Conservation (phyloP, 352 stramenopile species). For the Phytopythium litorale region DNA sequence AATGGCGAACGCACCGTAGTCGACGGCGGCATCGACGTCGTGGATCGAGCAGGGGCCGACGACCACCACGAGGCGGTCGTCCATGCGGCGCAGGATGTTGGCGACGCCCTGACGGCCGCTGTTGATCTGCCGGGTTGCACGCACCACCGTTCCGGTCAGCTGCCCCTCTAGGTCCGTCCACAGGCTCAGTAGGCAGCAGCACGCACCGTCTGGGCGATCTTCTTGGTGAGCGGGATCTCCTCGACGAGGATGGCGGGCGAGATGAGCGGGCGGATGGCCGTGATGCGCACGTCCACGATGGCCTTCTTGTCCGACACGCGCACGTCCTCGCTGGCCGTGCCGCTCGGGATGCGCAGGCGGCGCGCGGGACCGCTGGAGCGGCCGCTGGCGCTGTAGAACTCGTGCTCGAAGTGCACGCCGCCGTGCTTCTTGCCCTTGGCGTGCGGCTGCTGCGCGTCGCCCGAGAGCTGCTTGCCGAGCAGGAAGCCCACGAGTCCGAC, state of each 20-base stretch:
- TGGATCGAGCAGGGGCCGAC: slow-evolving; percentile 90
- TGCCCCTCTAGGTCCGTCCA: neutral
- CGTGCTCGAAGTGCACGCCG: slow-evolving; percentile 5
- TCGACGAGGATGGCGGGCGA: slow-evolving; percentile 81
- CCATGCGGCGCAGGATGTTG: slow-evolving; percentile 74
- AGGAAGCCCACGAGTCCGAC: slow-evolving; percentile 69
- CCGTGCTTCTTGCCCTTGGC: slow-evolving; percentile 15
- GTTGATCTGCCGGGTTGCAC: slow-evolving; percentile 36
- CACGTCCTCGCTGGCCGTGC: slow-evolving; percentile 67
- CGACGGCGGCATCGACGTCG: slow-evolving; percentile 80
- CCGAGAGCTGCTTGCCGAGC: slow-evolving; percentile 41
- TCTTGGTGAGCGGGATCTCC: slow-evolving; percentile 75
- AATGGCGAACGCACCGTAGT: slow-evolving; percentile 50
- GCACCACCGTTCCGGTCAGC: neutral
- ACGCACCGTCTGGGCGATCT: slow-evolving; percentile 69
- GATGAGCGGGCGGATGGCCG: slow-evolving; percentile 80
- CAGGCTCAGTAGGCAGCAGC: neutral
- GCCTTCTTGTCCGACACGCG: slow-evolving; percentile 84
- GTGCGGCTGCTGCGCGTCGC: slow-evolving; percentile 6
- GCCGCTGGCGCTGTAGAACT: slow-evolving; percentile 11
- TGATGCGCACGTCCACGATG: slow-evolving; percentile 87
- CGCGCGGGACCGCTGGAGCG: slow-evolving; percentile 16
- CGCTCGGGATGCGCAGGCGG: slow-evolving; percentile 60
- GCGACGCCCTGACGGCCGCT: slow-evolving; percentile 61
- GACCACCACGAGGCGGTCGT: slow-evolving; percentile 81